Percentiles rank a stretch among this genome's conserved stretches.
Evolutionary conservation across 257 asterid genomes (phyloP).

Genomic region (Anisodus tanguticus): DNA sequence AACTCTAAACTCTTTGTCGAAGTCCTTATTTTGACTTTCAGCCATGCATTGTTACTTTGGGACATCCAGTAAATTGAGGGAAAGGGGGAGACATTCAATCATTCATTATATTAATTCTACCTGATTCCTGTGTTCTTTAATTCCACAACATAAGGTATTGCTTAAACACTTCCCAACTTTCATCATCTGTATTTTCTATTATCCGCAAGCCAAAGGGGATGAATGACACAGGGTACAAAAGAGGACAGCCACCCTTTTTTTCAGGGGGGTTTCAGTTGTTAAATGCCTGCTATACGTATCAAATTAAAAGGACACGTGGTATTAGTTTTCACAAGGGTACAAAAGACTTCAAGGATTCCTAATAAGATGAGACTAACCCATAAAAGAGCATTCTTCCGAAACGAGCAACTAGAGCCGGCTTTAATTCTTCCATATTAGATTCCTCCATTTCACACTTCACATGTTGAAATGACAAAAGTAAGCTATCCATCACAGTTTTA

Average conservation of each 20-base stretch:
- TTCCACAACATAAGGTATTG: background rate
- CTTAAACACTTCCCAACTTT: background rate
- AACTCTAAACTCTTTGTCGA: background rate
- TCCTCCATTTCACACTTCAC: constrained; percentile 42
- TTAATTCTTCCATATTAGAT: constrained; percentile 37
- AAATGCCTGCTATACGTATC: background rate
- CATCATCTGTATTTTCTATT: background rate
- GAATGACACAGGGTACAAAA: background rate
- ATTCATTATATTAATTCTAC: background rate
- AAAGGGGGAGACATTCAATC: background rate
- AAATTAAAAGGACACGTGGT: background rate
- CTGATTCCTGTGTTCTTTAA: background rate
- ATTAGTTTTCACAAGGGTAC: background rate
- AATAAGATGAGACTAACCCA: constrained; percentile 44
- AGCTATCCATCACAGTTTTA: constrained; percentile 47
- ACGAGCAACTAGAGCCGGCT: constrained; percentile 47
- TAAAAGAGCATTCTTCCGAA: constrained; percentile 51
- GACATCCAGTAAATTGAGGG: background rate
- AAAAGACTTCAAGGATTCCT: background rate
- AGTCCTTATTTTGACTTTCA: background rate
- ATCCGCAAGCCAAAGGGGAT: background rate
- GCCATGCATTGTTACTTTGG: background rate
- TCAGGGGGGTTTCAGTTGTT: background rate
- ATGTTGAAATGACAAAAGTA: constrained; percentile 43
- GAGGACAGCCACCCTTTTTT: background rate